A percentile compares a stretch with the other conserved stretches of the same genome.
phyloP scores from a whole-genome alignment of 768 basidiomycete genomes.

The Nidularia sp. region DNA sequence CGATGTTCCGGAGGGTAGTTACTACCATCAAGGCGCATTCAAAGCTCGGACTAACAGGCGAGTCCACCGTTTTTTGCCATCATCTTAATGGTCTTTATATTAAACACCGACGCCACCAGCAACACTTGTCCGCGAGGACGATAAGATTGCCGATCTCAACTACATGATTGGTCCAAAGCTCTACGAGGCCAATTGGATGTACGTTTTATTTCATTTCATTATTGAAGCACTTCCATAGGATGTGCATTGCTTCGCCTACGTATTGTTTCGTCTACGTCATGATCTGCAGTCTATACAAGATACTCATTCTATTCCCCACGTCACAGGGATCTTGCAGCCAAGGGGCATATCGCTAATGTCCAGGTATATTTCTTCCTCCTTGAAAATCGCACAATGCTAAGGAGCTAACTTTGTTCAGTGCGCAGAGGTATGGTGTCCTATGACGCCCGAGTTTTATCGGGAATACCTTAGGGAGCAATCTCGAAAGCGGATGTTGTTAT shows the following conservation, averaged over 20 bases:
- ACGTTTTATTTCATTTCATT: not conserved
- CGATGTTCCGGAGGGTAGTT: conserved; percentile 97
- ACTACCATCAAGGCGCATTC: conserved; percentile 99
- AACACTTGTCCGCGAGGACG: conserved; percentile 97
- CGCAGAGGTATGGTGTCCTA: conserved; percentile 99
- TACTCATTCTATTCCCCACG: conserved; percentile 4
- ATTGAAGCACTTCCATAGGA: not conserved
- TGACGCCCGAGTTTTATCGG: conserved; percentile 99
- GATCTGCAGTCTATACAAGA: conserved; percentile 5
- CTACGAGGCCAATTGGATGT: conserved; percentile 99
- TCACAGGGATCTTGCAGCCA: conserved; percentile 85
- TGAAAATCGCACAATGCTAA: not conserved
- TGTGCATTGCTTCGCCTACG: not conserved
- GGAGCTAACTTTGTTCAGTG: conserved; percentile 49
- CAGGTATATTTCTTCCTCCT: conserved; percentile 52
- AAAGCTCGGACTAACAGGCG: conserved; percentile 94
- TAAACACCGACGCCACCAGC: not conserved
- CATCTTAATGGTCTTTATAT: not conserved
- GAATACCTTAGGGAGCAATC: conserved; percentile 94
- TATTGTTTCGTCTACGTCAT: not conserved
- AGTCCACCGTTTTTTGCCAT: not conserved
- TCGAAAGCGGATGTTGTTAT: conserved; percentile 91
- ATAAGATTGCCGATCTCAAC: conserved; percentile 97
- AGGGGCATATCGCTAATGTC: conserved; percentile 99
- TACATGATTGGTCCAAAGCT: conserved; percentile 99